Percentiles rank a stretch among this genome's conserved stretches.
Conservation (phyloP, 768 basidiomycete species). For the Mycena latifolia region DNA sequence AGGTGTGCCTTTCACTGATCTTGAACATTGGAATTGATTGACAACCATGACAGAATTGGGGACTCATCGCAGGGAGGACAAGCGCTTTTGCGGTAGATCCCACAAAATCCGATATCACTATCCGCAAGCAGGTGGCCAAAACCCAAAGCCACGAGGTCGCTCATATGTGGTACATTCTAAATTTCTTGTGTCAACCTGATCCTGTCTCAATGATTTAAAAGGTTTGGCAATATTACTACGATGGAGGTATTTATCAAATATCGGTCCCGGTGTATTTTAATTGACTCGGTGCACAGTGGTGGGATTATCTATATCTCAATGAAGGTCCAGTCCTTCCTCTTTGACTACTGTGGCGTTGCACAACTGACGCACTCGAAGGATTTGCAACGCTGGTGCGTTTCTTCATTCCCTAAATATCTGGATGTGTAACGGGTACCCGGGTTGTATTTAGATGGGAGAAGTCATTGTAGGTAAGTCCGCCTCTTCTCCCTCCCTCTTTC, state of each 20-base stretch:
- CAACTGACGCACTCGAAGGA: slow-evolving; percentile 51
- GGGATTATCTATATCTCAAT: slow-evolving; percentile 86
- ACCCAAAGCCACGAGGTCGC: slow-evolving; percentile 90
- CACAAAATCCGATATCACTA: slow-evolving; percentile 73
- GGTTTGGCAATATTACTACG: slow-evolving; percentile 95
- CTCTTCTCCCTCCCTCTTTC: neutral
- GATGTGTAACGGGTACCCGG: slow-evolving; percentile 1
- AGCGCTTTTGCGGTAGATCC: slow-evolving; percentile 83
- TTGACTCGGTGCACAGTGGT: slow-evolving; percentile 69
- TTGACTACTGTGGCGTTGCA: neutral
- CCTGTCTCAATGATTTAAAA: neutral
- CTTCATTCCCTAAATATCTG: neutral
- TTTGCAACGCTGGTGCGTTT: slow-evolving; percentile 82
- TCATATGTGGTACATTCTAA: slow-evolving; percentile 74
- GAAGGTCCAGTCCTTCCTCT: slow-evolving; percentile 62
- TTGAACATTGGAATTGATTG: neutral
- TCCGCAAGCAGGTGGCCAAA: slow-evolving; percentile 82
- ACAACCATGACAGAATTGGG: slow-evolving; percentile 70
- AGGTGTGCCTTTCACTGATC: slow-evolving; percentile 50
- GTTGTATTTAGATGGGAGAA: slow-evolving; percentile 81
- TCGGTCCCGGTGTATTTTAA: no score
- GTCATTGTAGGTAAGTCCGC: slow-evolving; percentile 76
- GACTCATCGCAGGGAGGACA: slow-evolving; percentile 94
- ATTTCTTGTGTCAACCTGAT: neutral
- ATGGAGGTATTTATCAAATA: slow-evolving; percentile 56